Evolutionary conservation across 2,329 filamentous ascomycete genomes (phyloP).

Genomic region (Madurella mycetomatis): DNA sequence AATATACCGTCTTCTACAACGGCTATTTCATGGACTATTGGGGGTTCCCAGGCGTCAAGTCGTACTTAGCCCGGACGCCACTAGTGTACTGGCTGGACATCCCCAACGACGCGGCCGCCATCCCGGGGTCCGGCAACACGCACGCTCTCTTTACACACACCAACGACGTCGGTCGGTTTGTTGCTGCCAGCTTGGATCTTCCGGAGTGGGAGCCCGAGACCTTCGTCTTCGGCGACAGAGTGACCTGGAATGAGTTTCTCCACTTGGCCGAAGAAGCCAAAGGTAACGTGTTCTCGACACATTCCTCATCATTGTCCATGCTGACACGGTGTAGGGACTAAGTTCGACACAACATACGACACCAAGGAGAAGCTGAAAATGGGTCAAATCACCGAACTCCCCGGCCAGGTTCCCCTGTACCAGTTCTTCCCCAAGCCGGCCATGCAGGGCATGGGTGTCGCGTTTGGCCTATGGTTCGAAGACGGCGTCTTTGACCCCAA

Average conservation of each 20-base stretch:
- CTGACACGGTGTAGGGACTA: constrained; percentile 6
- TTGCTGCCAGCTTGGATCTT: constrained; percentile 38
- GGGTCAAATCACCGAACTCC: constrained; percentile 34
- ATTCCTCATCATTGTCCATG: too few relatives aligned
- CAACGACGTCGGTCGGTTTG: constrained; percentile 44
- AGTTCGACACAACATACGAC: constrained; percentile 35
- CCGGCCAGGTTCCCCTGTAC: constrained; percentile 25
- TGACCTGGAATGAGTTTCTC: constrained; percentile 44
- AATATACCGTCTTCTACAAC: constrained; percentile 36
- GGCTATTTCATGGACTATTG: constrained; percentile 47
- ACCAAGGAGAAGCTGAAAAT: constrained; percentile 30
- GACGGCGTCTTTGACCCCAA: constrained; percentile 22
- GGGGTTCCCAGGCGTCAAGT: constrained; percentile 35
- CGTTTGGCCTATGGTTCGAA: constrained; percentile 25
- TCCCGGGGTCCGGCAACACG: constrained; percentile 46
- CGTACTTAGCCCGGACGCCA: constrained; percentile 36
- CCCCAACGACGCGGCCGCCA: constrained; percentile 39
- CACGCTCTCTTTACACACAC: constrained; percentile 45
- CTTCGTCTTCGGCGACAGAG: constrained; percentile 36
- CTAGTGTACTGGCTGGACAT: constrained; percentile 40
- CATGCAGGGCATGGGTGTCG: constrained; percentile 23
- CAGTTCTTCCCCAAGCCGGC: constrained; percentile 25
- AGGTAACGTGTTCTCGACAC: constrained; percentile 17
- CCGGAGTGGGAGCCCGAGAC: constrained; percentile 40
- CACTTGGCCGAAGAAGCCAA: constrained; percentile 38